These are phyloP conservation scores for Stagonosporopsis chrysanthemi DNA, from an alignment of 2,329 filamentous ascomycete species.

Conservation along the genomic window DNA sequence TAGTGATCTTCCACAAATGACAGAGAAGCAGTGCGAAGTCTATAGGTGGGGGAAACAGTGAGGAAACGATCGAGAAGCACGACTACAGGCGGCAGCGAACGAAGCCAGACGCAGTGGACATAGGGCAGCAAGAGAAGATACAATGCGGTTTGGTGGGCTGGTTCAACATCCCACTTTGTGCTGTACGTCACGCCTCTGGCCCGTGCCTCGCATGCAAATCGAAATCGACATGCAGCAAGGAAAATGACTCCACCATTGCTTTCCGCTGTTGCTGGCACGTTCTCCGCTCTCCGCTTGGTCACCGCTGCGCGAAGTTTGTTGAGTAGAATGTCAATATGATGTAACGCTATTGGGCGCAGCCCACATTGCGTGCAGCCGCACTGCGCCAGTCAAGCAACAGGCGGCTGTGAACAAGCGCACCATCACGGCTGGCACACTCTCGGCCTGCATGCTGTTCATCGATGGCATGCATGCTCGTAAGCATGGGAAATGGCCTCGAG, in stretches of 20 bases:
- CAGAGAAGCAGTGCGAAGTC: neutral
- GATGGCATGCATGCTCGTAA: neutral
- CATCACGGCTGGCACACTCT: neutral
- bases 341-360: constrained; percentile 24
- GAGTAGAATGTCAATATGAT: constrained; percentile 26
- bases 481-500: neutral
- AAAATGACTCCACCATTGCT: constrained; percentile 24
- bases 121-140: constrained; percentile 18
- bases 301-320: constrained; percentile 22
- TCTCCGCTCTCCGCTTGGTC: constrained; percentile 19
- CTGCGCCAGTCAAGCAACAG: constrained; percentile 2
- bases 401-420: constrained; percentile 3
- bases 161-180: constrained; percentile 25
- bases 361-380: constrained; percentile 15
- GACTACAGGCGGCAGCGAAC: constrained; percentile 2
- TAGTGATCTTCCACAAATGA: neutral
- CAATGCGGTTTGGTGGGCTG: constrained; percentile 24
- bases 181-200: constrained; percentile 19
- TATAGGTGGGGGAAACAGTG: neutral
- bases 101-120: constrained; percentile 7
- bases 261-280: constrained; percentile 26
- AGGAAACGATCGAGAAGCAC: constrained; percentile 2
- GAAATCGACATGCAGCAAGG: constrained; percentile 19
- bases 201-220: constrained; percentile 17
- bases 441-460: constrained; percentile 1